Conservation (phyloP, 345 rosid species). For the Lumnitzera littorea region DNA sequence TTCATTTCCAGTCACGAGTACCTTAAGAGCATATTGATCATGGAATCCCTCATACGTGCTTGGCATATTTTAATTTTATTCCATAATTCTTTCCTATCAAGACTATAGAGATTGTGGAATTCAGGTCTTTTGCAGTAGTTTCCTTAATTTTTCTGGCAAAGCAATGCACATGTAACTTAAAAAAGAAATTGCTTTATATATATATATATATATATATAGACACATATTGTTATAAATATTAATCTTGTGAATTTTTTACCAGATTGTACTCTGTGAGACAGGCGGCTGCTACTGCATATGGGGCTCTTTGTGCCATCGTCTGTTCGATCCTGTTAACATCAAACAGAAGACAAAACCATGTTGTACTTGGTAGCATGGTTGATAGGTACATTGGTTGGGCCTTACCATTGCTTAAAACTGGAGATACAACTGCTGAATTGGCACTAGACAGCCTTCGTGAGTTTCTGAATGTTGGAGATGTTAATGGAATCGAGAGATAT, state of each 20-base stretch:
- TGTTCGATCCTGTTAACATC: slow-evolving; percentile 64
- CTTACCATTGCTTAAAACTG: slow-evolving; percentile 68
- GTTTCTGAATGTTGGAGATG: slow-evolving; percentile 71
- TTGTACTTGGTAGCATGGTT: slow-evolving; percentile 63
- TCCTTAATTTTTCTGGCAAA: too few species aligned
- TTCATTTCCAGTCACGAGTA: too few species aligned
- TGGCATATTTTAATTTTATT: too few species aligned
- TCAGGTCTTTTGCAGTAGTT: too few species aligned
- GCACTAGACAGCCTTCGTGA: slow-evolving; percentile 71
- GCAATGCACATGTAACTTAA: too few species aligned
- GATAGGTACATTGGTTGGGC: slow-evolving; percentile 83
- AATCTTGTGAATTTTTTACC: slow-evolving; percentile 13
- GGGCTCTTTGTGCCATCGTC: slow-evolving; percentile 68
- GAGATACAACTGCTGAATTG: slow-evolving; percentile 59
- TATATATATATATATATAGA: background rate
- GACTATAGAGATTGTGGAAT: too few species aligned
- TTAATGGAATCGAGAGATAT: slow-evolving; percentile 69
- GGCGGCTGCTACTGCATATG: slow-evolving; percentile 61
- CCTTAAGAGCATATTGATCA: too few species aligned
- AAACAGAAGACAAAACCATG: slow-evolving; percentile 72
- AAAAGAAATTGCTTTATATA: background rate
- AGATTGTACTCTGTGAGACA: slow-evolving; percentile 72
- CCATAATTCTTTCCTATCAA: too few species aligned
- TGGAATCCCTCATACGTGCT: too few species aligned
- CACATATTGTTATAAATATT: background rate